phyloP scores from a whole-genome alignment of 129 eudicot species.

The Arctium lappa region DNA sequence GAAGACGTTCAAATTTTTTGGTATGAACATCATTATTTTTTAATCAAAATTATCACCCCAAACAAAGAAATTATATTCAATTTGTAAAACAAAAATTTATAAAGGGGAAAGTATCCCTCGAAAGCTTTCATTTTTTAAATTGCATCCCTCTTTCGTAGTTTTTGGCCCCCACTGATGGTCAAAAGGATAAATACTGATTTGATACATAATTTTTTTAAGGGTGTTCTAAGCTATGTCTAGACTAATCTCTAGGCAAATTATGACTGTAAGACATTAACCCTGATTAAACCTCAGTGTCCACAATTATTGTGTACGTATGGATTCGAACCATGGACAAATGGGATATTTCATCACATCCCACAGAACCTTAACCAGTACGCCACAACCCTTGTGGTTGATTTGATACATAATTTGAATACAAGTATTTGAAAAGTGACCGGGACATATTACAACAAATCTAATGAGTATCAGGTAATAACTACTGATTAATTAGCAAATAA shows the following conservation, averaged over 20 bases:
- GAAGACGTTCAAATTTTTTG: not conserved
- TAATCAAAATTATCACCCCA: not conserved
- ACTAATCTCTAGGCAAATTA: no score
- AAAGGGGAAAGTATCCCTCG: not conserved
- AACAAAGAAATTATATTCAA: not conserved
- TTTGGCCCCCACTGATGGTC: not conserved
- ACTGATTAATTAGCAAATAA: not conserved
- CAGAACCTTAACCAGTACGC: no score
- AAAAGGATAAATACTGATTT: not conserved
- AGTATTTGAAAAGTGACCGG: no score
- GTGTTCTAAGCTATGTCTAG: no score
- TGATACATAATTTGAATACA: not conserved
- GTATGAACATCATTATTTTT: not conserved
- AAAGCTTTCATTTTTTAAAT: not conserved
- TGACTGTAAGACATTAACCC: no score
- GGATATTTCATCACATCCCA: no score
- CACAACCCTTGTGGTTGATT: not conserved
- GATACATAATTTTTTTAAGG: not conserved
- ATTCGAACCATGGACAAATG: no score
- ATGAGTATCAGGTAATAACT: not conserved
- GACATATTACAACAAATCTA: not conserved
- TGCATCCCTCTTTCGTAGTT: not conserved
- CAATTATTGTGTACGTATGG: no score
- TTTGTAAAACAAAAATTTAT: not conserved
- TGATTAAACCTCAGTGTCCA: no score